These are phyloP conservation scores for Suhomyces pyralidae DNA, from an alignment of 805 yeast species.

Conservation along the genomic window DNA sequence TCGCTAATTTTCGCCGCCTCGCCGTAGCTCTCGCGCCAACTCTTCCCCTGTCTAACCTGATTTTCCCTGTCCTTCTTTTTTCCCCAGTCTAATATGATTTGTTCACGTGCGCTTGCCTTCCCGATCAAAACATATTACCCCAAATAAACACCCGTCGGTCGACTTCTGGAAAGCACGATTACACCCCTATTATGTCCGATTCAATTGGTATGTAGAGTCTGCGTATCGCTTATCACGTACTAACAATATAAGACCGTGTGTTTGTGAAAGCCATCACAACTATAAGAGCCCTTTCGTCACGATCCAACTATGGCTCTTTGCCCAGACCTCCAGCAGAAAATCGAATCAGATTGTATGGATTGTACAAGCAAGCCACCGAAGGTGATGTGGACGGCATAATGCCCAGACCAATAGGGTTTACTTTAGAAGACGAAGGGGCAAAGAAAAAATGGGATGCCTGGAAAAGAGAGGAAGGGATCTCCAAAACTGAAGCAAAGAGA, in stretches of 20 bases:
- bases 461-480: constrained; percentile 68
- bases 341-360: constrained; percentile 69
- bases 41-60: background rate
- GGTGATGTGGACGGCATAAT: constrained; percentile 73
- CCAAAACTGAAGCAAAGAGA: constrained; percentile 70
- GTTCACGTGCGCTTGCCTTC: background rate
- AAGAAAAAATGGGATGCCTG: constrained; percentile 83
- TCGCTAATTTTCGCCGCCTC: no score
- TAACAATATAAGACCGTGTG: constrained; percentile 55
- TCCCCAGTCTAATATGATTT: background rate
- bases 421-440: constrained; percentile 63
- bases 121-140: background rate
- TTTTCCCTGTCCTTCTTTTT: background rate
- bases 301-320: constrained; percentile 57
- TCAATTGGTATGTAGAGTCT: constrained; percentile 39
- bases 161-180: background rate
- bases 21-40: background rate
- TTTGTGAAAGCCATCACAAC: constrained; percentile 81
- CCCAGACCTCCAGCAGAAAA: constrained; percentile 76
- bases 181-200: constrained; percentile 39
- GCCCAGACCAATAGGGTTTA: constrained; percentile 60
- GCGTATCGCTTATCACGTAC: background rate
- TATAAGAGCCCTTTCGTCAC: constrained; percentile 65
- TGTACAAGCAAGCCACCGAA: constrained; percentile 87
- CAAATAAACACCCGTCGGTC: background rate